Conservation (phyloP, 257 asterid genomes). For the Euphrasia confusa region DNA sequence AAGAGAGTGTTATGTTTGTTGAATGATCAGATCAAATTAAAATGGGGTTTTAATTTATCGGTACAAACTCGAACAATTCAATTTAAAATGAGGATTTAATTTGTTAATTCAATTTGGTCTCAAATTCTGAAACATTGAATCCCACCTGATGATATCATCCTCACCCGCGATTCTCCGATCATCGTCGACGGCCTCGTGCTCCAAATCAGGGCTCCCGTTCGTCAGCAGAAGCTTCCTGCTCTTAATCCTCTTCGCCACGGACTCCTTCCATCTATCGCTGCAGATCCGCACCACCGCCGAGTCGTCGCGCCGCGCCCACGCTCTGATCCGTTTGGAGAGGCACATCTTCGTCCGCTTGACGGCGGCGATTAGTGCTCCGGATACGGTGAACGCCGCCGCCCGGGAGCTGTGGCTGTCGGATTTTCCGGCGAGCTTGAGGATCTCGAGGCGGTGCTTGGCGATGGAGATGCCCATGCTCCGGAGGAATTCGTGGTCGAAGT, state of each 20-base stretch:
- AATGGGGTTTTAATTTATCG: no score
- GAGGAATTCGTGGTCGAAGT: conserved; percentile 64
- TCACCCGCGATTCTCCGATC: conserved; percentile 18
- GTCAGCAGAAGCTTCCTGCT: conserved; percentile 39
- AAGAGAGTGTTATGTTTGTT: no score
- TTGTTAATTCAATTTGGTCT: conserved; percentile 50
- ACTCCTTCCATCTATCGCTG: conserved; percentile 10
- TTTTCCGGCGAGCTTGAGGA: conserved; percentile 60
- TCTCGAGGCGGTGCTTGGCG: conserved; percentile 71
- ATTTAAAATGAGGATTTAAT: no score
- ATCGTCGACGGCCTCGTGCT: conserved; percentile 30
- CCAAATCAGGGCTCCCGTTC: conserved; percentile 36
- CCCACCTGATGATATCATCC: conserved; percentile 37
- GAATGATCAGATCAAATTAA: no score
- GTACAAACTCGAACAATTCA: no score
- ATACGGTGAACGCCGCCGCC: neutral
- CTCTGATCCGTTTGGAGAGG: conserved; percentile 33
- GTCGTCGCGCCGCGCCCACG: conserved; percentile 36
- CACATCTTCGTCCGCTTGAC: conserved; percentile 38
- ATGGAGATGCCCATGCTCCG: conserved; percentile 49
- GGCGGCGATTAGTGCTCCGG: conserved; percentile 20
- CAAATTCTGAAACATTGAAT: conserved; percentile 66
- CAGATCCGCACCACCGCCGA: conserved; percentile 44
- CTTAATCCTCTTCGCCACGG: conserved; percentile 47
- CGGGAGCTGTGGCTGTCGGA: neutral